Conservation (phyloP, 2,329 filamentous ascomycete genomes). For the Fusarium chlamydosporum region DNA sequence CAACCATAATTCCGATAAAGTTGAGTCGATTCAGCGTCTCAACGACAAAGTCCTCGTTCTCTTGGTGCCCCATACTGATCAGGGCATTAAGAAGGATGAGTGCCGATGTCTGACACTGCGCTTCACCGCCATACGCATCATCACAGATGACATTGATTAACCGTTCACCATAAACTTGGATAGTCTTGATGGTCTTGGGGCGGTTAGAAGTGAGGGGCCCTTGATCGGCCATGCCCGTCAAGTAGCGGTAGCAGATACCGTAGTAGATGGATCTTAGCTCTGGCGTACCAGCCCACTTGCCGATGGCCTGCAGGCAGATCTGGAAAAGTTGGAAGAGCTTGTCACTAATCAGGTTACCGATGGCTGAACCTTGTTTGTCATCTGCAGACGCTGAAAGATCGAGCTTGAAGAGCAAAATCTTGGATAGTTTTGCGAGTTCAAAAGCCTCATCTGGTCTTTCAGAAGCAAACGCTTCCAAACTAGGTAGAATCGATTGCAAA, state of each 20-base stretch:
- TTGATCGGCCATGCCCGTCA: constrained; percentile 76
- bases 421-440: constrained; percentile 82
- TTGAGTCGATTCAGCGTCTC: constrained; percentile 87
- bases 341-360: constrained; percentile 84
- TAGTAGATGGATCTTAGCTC: constrained; percentile 88
- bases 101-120: constrained; percentile 85
- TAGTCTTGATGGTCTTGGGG: constrained; percentile 78
- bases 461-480: constrained; percentile 81
- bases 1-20: constrained; percentile 90
- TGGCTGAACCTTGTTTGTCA: constrained; percentile 61
- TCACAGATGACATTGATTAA: constrained; percentile 91
- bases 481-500: constrained; percentile 88
- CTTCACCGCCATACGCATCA: constrained; percentile 88
- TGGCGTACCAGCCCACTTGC: constrained; percentile 77
- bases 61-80: constrained; percentile 78
- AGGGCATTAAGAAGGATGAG: constrained; percentile 86
- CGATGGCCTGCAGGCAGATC: constrained; percentile 83
- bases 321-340: constrained; percentile 94
- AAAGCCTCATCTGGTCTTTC: constrained; percentile 78
- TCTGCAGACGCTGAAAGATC: constrained; percentile 65
- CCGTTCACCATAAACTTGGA: constrained; percentile 77
- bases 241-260: constrained; percentile 89
- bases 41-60: constrained; percentile 80
- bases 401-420: constrained; percentile 78
- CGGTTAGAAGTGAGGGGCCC: constrained; percentile 64